Evolutionary conservation across 2,329 filamentous ascomycete genomes (phyloP), one percentile per base, ranked within the genome.

Genomic region (Curvularia lunata): DNA sequence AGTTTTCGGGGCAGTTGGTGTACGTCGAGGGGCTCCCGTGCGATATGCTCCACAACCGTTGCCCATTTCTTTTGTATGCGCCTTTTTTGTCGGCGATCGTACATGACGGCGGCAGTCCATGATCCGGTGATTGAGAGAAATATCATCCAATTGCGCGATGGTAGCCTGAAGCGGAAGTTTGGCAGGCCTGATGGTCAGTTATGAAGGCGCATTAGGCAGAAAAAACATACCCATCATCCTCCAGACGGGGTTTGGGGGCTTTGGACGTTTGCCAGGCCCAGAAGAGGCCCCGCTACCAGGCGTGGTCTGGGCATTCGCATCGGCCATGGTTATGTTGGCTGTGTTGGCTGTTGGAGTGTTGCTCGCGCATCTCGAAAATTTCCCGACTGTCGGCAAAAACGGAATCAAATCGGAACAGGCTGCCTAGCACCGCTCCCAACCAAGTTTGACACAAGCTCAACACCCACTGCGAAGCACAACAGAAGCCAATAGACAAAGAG

Each of bases 61-160:
- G 87, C 88, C 93, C 94, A 99, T 77, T 93, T 93, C 62, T 90
- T 85, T 55, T 95, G 94, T 52, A 88, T 88, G 61, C 88, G 88
- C 70, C 88, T 91, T 82, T 94, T 97, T 80, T 98, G 89, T 59
- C 91, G 88, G 72, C 91, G 91, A 79, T 99, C 95, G 82, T 99
- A 97, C 73, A 95, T 85, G 54, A 98, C 84, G 51, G 92, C 90
- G 16, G 86, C 87, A 5, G 91, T 87, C 73, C 97, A 90, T 46
- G 91, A 86, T 52, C 88, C 88, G 10, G 89, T 89, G 54, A 98
- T 77, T 46, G 89, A 83, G 78, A 93, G 87, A 81, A 99, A 99
- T 71, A 99, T 97, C 79, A 95, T 87, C 95, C 95, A 99, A 77
- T 98, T 98, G 61, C 95, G 90, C 18, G 94, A 98, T 7, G 95